Evolutionary conservation across 2,329 filamentous ascomycete genomes (phyloP).

Genomic region (Fusarium avenaceum): DNA sequence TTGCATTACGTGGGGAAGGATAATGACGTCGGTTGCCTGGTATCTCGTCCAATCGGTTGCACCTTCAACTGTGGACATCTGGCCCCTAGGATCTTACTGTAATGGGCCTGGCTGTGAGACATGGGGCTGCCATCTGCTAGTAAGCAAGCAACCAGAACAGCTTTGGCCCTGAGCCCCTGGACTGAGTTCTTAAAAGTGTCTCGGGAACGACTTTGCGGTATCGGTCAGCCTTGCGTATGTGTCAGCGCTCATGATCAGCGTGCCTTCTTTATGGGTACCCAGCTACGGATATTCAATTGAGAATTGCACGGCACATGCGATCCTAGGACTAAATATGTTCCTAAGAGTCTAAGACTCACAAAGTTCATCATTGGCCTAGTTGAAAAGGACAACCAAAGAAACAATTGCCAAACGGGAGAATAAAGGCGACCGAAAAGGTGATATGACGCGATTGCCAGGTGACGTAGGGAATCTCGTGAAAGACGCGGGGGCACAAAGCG

Average conservation of each 20-base stretch:
- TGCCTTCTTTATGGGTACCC: neutral
- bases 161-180: conserved; percentile 32
- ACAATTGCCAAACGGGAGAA: conserved; percentile 28
- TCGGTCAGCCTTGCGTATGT: conserved; percentile 36
- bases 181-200: conserved; percentile 32
- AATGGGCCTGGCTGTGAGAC: conserved; percentile 47
- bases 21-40: conserved; percentile 47
- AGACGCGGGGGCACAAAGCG: conserved; percentile 30
- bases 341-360: conserved; percentile 13
- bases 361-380: neutral
- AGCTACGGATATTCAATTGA: neutral
- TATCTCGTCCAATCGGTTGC: conserved; percentile 46
- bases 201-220: conserved; percentile 28
- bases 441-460: conserved; percentile 43
- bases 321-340: conserved; percentile 2
- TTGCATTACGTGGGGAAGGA: conserved; percentile 42
- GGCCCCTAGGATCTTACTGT: conserved; percentile 42
- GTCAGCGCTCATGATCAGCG: conserved; percentile 12
- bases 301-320: conserved; percentile 1
- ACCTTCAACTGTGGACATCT: conserved; percentile 38
- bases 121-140: conserved; percentile 44
- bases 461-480: conserved; percentile 46
- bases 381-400: conserved; percentile 9
- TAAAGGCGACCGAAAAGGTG: conserved; percentile 29
- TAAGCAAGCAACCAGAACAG: neutral